These are phyloP conservation scores for Fusarium heterosporum DNA, from an alignment of 2,329 filamentous ascomycete genomes.

Conservation along the genomic window DNA sequence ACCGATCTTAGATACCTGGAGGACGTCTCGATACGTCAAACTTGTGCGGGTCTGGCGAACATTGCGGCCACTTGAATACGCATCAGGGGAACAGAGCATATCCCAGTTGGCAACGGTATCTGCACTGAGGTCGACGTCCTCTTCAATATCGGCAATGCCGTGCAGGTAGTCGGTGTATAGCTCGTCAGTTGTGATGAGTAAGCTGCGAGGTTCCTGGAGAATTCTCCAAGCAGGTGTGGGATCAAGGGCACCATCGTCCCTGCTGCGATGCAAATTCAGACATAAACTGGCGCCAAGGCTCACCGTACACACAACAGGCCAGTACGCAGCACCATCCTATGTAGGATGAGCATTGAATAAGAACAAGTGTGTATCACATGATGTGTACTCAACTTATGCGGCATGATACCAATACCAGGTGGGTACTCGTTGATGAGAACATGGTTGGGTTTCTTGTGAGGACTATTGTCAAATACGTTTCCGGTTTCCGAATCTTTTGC, in stretches of 20 bases:
- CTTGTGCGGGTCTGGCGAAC: conserved; percentile 73
- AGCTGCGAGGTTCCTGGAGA: conserved; percentile 84
- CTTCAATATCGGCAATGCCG: conserved; percentile 74
- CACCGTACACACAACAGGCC: conserved; percentile 89
- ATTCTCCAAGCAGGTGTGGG: conserved; percentile 66
- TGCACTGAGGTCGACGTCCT: conserved; percentile 73
- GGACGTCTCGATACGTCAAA: conserved; percentile 86
- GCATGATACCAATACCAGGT: conserved; percentile 93
- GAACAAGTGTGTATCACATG: conserved; percentile 21
- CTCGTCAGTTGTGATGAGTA: conserved; percentile 76
- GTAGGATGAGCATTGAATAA: conserved; percentile 50
- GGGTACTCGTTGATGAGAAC: conserved; percentile 94
- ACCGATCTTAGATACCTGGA: conserved; percentile 81
- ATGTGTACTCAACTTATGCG: conserved; percentile 74
- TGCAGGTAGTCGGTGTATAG: conserved; percentile 80
- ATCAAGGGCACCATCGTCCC: conserved; percentile 68
- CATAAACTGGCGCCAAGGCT: conserved; percentile 84
- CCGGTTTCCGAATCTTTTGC: conserved; percentile 45
- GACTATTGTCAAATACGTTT: conserved; percentile 71
- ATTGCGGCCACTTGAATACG: conserved; percentile 65
- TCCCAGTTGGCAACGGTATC: conserved; percentile 78
- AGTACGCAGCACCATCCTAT: conserved; percentile 84
- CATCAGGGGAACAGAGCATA: conserved; percentile 65
- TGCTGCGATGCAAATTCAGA: conserved; percentile 78
- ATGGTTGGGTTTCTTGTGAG: conserved; percentile 85